Evolutionary conservation across 495 filamentous ascomycete species (phyloP), one percentile per base, ranked within the genome.

Genomic region (Trichocladium antarcticum): DNA sequence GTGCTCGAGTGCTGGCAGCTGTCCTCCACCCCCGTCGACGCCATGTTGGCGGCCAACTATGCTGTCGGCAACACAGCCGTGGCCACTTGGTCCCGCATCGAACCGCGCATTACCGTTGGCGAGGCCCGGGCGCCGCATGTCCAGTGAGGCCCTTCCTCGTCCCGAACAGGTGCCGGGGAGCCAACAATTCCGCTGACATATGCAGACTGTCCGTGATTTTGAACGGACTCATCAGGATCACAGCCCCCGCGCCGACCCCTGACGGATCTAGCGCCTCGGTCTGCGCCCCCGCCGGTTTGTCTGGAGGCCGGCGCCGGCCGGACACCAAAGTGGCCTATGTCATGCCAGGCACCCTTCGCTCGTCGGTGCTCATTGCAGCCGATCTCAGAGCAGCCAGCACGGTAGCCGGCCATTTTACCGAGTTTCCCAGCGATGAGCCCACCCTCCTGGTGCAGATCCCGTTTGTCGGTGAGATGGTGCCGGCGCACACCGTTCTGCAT

Each of bases 1-100:
- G 55, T 60, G 2, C 50, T 62, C 11, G 54, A 62, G 27, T 62
- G 60, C 45, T 62, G 57, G 57, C 57, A 60, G 38, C 45, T 62
- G 4, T 43, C 50, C 0, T 54, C 60, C 0, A 19, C 55, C 14
- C 57, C 57, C 0, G 53, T 56, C 15, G 57, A 56, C 6, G 58
- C 58, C 44, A 57, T 55, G 57, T 51, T 49, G 5, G 60, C 60
- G 9, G 53, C 43, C 29, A 62, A 62, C 47, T 62, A 62, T 34
- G 50, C 42, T 27, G 17, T 62, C n/a, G 57, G 54, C 16, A 57
- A 56, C 39, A 60, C 60, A 4, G 56, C 55, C 2, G 24, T 15
- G 14, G 60, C 57, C 2, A 53, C 47, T 2, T 62, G 60, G 60
- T 62, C 60, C 5, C 47, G 50, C 29, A 60, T 60, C 19, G 48